Conservation (phyloP, 2,329 filamentous ascomycete species). For the Colletotrichum australisinense region DNA sequence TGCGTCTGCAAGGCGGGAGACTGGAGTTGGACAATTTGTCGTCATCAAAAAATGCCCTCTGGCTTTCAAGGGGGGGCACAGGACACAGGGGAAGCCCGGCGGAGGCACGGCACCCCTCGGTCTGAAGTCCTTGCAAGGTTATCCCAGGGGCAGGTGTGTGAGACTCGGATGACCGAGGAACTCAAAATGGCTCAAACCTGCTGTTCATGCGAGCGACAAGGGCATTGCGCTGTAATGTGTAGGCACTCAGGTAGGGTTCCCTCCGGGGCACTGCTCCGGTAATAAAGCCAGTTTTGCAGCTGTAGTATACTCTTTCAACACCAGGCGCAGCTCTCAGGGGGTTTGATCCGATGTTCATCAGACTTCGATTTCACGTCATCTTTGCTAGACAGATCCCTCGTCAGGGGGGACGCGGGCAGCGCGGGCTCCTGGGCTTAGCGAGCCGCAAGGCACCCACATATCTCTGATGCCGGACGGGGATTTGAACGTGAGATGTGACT, state of each 20-base stretch:
- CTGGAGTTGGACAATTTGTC: slow-evolving; percentile 21
- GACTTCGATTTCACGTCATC: background rate
- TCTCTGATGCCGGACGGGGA: slow-evolving; percentile 25
- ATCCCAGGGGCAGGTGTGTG: slow-evolving; percentile 18
- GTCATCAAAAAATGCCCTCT: slow-evolving; percentile 4
- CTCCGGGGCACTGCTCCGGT: background rate
- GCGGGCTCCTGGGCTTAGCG: slow-evolving; percentile 9
- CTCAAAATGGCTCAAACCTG: slow-evolving; percentile 29
- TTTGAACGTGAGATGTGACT: slow-evolving; percentile 25
- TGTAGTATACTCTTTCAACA: background rate
- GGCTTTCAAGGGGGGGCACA: slow-evolving; percentile 1
- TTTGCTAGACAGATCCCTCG: slow-evolving; percentile 15
- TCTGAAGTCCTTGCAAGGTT: slow-evolving; percentile 15
- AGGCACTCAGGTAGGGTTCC: background rate
- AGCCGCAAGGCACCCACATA: slow-evolving; percentile 21
- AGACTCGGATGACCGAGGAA: slow-evolving; percentile 16
- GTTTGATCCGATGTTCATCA: slow-evolving; percentile 15
- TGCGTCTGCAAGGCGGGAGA: slow-evolving; percentile 20
- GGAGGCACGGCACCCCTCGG: slow-evolving; percentile 2
- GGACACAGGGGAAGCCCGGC: background rate
- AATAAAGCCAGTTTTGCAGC: background rate
- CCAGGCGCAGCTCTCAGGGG: slow-evolving; percentile 10
- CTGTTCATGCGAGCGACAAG: slow-evolving; percentile 20
- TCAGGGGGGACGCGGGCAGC: background rate
- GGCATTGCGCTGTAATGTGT: slow-evolving; percentile 1